These are phyloP conservation scores for Kingdonia uniflora DNA, from an alignment of 164 flowering plant genomes.

Conservation along the genomic window DNA sequence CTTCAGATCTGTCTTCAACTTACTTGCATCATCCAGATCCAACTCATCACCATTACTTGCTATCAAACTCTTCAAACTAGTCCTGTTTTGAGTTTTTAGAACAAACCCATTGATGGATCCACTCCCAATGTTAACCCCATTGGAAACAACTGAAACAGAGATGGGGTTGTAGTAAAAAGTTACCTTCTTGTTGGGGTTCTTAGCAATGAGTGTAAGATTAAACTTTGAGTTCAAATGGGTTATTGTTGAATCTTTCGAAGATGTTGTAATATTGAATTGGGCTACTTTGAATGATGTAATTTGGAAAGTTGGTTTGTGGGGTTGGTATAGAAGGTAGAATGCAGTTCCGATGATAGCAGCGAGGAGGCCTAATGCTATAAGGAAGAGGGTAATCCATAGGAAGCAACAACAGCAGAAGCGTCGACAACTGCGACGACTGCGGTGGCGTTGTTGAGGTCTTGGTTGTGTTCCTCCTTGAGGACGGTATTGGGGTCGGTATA, in stretches of 20 bases:
- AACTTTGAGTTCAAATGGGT: conserved; percentile 27
- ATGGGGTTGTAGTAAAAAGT: conserved; percentile 38
- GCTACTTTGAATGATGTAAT: conserved; percentile 48
- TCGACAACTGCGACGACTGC: conserved; percentile 13
- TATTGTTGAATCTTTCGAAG: conserved; percentile 8
- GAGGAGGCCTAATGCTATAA: conserved; percentile 36
- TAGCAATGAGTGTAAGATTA: conserved; percentile 38
- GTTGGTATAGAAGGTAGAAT: conserved; percentile 64
- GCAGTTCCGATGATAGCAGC: conserved; percentile 43
- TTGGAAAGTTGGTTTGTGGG: conserved; percentile 64
- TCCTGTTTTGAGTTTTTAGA: conserved; percentile 36
- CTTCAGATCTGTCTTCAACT: conserved; percentile 38
- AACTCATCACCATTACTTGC: conserved; percentile 13
- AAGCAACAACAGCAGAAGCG: conserved; percentile 50
- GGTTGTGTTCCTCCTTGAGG: conserved; percentile 54
- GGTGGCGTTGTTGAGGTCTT: conserved; percentile 22
- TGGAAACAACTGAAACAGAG: conserved; percentile 24
- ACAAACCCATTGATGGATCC: conserved; percentile 20
- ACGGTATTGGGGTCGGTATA: conserved; percentile 45
- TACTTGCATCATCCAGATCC: conserved; percentile 15
- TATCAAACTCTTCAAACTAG: conserved; percentile 22
- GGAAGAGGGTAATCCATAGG: conserved; percentile 36
- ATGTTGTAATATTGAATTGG: conserved; percentile 49
- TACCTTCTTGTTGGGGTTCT: conserved; percentile 64
- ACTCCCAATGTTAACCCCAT: conserved; percentile 24